Evolutionary conservation across 2,329 filamentous ascomycete species (phyloP).

Genomic region (Podosphaera fusca): DNA sequence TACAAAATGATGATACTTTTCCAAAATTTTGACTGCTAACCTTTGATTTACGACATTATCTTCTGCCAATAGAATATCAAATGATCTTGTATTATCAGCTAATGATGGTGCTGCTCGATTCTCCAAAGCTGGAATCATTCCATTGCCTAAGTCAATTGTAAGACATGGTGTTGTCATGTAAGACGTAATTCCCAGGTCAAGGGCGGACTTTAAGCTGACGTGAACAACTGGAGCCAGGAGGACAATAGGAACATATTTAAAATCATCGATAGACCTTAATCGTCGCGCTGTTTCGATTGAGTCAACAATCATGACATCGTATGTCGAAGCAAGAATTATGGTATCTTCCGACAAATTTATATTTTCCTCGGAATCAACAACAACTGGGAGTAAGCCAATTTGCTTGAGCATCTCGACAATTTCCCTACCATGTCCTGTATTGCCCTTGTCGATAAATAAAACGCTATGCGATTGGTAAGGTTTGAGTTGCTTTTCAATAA

Average conservation of each 20-base stretch:
- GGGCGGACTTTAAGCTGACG: conserved; percentile 75
- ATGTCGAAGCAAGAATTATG: conserved; percentile 25
- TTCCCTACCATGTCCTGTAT: conserved; percentile 52
- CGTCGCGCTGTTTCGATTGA: conserved; percentile 76
- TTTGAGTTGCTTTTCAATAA: conserved; percentile 61
- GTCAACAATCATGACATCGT: conserved; percentile 91
- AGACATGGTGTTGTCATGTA: conserved; percentile 97
- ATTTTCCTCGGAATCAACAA: conserved; percentile 60
- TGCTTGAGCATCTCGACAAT: conserved; percentile 57
- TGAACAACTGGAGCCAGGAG: conserved; percentile 73
- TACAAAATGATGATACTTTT: conserved; percentile 85
- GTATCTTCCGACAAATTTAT: conserved; percentile 33
- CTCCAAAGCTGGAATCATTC: conserved; percentile 85
- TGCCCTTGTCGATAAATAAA: conserved; percentile 79
- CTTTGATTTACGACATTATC: conserved; percentile 96
- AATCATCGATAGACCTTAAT: conserved; percentile 70
- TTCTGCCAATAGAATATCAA: conserved; percentile 85
- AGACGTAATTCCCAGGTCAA: conserved; percentile 91
- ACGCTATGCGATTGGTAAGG: conserved; percentile 88
- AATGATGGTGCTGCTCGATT: conserved; percentile 77
- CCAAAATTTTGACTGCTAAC: conserved; percentile 83
- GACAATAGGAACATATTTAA: conserved; percentile 94
- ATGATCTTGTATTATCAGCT: conserved; percentile 82
- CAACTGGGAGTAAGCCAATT: conserved; percentile 59
- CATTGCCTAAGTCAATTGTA: conserved; percentile 83